Percentiles rank a stretch among this genome's conserved stretches.
Evolutionary conservation across 805 yeast species (phyloP).

Genomic region (Nematodospora valgi): DNA sequence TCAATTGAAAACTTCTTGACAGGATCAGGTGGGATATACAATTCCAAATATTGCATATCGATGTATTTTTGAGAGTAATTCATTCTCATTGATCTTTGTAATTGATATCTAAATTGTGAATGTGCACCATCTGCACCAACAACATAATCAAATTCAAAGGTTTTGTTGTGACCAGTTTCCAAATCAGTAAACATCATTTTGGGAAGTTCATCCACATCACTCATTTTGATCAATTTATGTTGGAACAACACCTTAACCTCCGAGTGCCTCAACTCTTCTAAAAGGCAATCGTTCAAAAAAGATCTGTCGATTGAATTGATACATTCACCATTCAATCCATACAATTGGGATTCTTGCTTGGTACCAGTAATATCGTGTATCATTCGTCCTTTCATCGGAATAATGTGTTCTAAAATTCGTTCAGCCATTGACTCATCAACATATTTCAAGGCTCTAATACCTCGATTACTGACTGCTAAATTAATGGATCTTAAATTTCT

Average conservation of each 20-base stretch:
- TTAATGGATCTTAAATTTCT: conserved; percentile 68
- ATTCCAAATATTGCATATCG: conserved; percentile 79
- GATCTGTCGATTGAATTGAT: conserved; percentile 85
- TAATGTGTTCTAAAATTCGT: conserved; percentile 54
- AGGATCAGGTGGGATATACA: conserved; percentile 60
- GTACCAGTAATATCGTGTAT: conserved; percentile 66
- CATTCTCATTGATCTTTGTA: conserved; percentile 68
- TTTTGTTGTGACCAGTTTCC: conserved; percentile 13
- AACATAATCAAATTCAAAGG: conserved; percentile 49
- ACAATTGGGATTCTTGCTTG: conserved; percentile 60
- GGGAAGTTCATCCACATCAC: conserved; percentile 16
- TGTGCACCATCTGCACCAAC: conserved; percentile 88
- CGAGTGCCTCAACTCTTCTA: conserved; percentile 55
- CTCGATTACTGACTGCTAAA: conserved; percentile 83
- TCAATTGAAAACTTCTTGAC: conserved; percentile 48
- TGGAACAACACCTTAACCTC: conserved; percentile 48
- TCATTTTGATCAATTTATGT: conserved; percentile 50
- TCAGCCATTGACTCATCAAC: conserved; percentile 60
- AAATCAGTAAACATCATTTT: conserved; percentile 1
- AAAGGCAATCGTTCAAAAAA: conserved; percentile 57
- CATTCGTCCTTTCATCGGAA: conserved; percentile 91
- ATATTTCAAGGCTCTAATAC: conserved; percentile 63
- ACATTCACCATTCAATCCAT: conserved; percentile 78
- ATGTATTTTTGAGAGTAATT: conserved; percentile 72
- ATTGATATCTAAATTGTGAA: conserved; percentile 65